Evolutionary conservation across 73 alveolate genomes (phyloP).

Genomic region (Stentor roeselii): DNA sequence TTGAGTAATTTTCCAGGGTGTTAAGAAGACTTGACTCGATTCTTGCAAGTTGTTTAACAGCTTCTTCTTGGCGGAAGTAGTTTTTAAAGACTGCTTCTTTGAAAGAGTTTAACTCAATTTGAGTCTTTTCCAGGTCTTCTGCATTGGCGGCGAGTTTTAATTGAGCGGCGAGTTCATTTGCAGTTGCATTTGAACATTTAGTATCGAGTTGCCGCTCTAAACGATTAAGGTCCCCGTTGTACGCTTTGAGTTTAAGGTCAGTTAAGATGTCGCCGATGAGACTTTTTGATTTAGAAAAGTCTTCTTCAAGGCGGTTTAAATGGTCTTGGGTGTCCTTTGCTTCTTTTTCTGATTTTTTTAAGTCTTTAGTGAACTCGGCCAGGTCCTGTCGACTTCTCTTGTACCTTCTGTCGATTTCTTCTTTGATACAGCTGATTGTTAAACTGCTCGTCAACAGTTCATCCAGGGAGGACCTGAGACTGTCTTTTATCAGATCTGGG

Average conservation of each 20-base stretch:
- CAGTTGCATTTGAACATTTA: not conserved
- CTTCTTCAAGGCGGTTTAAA: not conserved
- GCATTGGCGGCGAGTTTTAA: not conserved
- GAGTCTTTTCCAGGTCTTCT: not conserved
- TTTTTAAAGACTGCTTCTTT: no score
- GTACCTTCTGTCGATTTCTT: slow-evolving; percentile 12
- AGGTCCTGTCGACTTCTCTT: not conserved
- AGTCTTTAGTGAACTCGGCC: not conserved
- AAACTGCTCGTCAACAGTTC: not conserved
- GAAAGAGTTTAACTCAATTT: no score
- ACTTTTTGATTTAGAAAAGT: not conserved
- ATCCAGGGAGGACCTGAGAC: not conserved
- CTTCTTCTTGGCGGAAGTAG: not conserved
- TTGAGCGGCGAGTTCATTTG: not conserved
- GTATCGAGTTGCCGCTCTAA: not conserved
- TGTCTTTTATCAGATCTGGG: not conserved
- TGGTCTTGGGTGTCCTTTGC: not conserved
- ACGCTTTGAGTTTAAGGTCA: not conserved
- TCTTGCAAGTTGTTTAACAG: not conserved
- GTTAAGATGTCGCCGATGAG: not conserved
- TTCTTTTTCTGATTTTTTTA: not conserved
- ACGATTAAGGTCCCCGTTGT: not conserved
- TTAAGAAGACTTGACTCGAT: not conserved
- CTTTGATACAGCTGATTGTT: slow-evolving; percentile 14
- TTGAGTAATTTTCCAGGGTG: not conserved